Base-by-base conservation (phyloP, 1,139 yeast genomes). In the Pneumocystis jirovecii region DNA sequence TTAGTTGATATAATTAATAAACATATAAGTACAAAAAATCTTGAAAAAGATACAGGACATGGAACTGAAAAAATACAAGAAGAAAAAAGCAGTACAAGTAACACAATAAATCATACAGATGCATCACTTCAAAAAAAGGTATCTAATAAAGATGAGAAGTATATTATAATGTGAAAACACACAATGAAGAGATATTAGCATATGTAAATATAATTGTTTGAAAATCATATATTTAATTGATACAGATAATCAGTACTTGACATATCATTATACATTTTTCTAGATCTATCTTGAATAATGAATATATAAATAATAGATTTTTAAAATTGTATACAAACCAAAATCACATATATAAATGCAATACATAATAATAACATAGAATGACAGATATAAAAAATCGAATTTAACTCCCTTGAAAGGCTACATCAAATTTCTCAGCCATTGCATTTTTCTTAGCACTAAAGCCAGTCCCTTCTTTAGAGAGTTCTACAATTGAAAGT, bases 1-100 rank as follows among this genome's bases (percentile, higher is more conserved):
- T 77, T 89, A 72, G 87, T 86, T 64, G 96, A 88, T 66, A 81
- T 83, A 8, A 86, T 85, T 70, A 84, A 81, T 65, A 85, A 85
- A 76, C 4, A 60, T 31, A 39, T 40, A 29, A 42, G 12, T 31
- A 39, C 61, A 50, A 21, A 21, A 50, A 25, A 29, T 10, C 12
- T 8, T 50, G 57, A 50, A 50, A 50, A 50, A 25, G 57, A 50
- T 50, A 50, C 34, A 21, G 57, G 57, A 50, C 34, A 50, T 25
- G 8, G n/a, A 12, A 25, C 57, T 1, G 57, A 50, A 12, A 50
- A 50, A 25, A 15, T 25, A 25, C 57, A 50, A 50, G 57, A 45
- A 21, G 29, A 50, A 12, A 50, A 50, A 50, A 15, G 6, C 12
- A 19, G 12, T 25, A 8, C 21, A 50, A 15, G 17, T 15, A 19